These are phyloP conservation scores for Poterioochromonas sp. DNA, from an alignment of 352 stramenopile species.

Conservation along the genomic window DNA sequence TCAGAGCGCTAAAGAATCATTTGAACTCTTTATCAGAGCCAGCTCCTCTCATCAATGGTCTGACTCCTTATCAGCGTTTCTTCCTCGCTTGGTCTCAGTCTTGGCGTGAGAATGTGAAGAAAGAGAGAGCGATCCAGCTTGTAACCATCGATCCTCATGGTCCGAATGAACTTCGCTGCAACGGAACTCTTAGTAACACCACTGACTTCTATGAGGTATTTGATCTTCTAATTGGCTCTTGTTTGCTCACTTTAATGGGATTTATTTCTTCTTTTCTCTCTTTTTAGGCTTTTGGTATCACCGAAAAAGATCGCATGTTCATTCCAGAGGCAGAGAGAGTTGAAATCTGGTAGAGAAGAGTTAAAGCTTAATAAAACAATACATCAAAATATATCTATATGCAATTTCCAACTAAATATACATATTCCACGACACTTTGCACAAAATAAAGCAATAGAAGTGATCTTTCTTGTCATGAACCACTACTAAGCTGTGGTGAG, in stretches of 20 bases:
- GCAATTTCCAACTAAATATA: background rate
- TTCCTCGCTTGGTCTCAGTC: constrained; percentile 60
- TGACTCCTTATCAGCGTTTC: constrained; percentile 57
- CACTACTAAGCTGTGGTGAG: no score
- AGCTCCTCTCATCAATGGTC: constrained; percentile 50
- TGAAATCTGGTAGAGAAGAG: constrained; percentile 69
- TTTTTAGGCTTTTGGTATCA: constrained; percentile 50
- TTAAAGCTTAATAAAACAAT: background rate
- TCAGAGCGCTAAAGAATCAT: constrained; percentile 62
- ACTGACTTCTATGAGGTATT: constrained; percentile 54
- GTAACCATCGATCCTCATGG: constrained; percentile 63
- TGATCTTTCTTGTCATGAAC: no score
- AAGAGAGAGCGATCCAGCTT: constrained; percentile 55
- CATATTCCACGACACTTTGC: no score
- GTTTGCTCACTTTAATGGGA: no score
- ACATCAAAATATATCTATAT: background rate
- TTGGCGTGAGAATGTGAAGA: constrained; percentile 52
- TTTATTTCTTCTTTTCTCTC: background rate
- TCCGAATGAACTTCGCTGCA: constrained; percentile 56
- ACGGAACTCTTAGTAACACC: constrained; percentile 59
- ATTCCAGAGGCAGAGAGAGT: constrained; percentile 49
- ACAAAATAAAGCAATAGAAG: no score
- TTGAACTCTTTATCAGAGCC: constrained; percentile 45
- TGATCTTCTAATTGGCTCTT: no score
- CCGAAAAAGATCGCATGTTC: constrained; percentile 53